Conservation (phyloP, 306 rosid genomes). For the Prunus davidiana region DNA sequence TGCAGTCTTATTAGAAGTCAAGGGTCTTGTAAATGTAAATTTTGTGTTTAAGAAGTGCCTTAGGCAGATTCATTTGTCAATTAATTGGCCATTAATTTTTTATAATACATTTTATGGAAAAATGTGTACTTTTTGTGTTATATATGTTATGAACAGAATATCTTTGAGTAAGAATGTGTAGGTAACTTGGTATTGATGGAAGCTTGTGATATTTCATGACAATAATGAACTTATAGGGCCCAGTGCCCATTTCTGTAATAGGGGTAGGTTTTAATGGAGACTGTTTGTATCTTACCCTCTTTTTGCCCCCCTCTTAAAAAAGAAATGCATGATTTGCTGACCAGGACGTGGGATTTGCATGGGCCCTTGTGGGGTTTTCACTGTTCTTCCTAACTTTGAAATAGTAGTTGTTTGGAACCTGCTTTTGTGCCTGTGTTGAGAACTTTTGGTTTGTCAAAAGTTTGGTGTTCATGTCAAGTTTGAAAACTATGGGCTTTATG, state of each 20-base stretch:
- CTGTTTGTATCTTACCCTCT: neutral
- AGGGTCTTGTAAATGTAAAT: neutral
- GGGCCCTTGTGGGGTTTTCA: constrained; percentile 8
- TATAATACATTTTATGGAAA: neutral
- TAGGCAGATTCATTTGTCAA: neutral
- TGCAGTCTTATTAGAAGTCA: neutral
- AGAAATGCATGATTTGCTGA: constrained; percentile 4
- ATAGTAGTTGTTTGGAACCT: neutral
- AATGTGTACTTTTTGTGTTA: neutral
- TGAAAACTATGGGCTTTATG: neutral
- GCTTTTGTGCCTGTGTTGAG: neutral
- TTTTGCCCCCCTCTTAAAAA: neutral
- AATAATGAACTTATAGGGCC: constrained; percentile 11
- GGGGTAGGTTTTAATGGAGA: constrained; percentile 11
- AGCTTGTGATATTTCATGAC: constrained; percentile 19
- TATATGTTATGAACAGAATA: constrained; percentile 2
- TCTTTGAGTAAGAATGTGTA: constrained; percentile 17
- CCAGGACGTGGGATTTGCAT: constrained; percentile 2
- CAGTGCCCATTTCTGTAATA: neutral
- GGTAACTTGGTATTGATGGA: constrained; percentile 1
- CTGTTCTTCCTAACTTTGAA: constrained; percentile 22
- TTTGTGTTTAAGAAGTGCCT: neutral
- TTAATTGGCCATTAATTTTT: neutral
- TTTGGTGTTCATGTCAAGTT: constrained; percentile 4
- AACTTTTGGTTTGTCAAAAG: neutral